A percentile compares a stretch with the other conserved stretches of the same genome.
These are phyloP conservation scores for Pulchroboletus neoregius DNA, from an alignment of 1,284 basidiomycete species.

Conservation along the genomic window DNA sequence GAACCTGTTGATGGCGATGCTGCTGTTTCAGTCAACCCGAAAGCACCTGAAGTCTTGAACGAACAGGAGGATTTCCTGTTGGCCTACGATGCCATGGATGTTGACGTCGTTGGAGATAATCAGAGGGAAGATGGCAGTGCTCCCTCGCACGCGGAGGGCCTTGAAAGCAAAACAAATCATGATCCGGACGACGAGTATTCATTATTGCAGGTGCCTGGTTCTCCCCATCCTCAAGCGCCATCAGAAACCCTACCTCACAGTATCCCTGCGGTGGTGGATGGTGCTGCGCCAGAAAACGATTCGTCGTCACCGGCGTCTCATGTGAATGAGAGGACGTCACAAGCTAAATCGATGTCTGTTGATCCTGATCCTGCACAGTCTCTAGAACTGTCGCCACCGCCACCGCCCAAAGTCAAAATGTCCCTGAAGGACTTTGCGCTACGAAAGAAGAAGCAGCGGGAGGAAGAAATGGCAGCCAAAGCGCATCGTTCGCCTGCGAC, in stretches of 20 bases:
- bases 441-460: slow-evolving; percentile 43
- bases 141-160: background rate
- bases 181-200: background rate
- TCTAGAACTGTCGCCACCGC: slow-evolving; percentile 22
- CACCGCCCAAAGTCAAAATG: slow-evolving; percentile 45
- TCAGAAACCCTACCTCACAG: background rate
- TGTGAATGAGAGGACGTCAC: slow-evolving; percentile 4
- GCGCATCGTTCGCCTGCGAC: slow-evolving; percentile 25
- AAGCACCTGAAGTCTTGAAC: background rate
- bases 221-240: slow-evolving; percentile 4
- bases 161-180: background rate
- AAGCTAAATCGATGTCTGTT: slow-evolving; percentile 8
- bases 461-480: slow-evolving; percentile 37
- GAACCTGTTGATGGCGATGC: background rate
- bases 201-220: background rate
- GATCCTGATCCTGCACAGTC: slow-evolving; percentile 11
- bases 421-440: slow-evolving; percentile 47
- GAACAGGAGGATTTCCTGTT: background rate
- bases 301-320: background rate
- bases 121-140: background rate
- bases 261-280: background rate
- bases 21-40: background rate
- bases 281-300: background rate
- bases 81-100: slow-evolving; percentile 25
- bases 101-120: slow-evolving; percentile 18